A percentile compares a stretch with the other conserved stretches of the same genome.
phyloP scores from a whole-genome alignment of 306 rosid species.

The Prunus dulcis region DNA sequence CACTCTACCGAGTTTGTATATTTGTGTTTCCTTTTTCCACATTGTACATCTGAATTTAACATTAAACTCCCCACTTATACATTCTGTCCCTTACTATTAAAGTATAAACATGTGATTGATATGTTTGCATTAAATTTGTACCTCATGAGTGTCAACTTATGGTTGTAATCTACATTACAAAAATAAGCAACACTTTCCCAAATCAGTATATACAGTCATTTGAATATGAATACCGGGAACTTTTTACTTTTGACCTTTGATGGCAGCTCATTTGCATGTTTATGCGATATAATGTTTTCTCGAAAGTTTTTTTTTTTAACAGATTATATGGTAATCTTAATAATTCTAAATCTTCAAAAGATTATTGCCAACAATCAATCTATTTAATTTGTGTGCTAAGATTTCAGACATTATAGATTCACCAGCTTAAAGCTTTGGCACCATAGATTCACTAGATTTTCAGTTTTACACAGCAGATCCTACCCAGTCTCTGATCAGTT shows the following conservation, averaged over 20 bases:
- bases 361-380: not conserved
- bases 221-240: not conserved
- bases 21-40: not conserved
- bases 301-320: not conserved
- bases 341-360: too few relatives aligned
- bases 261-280: not conserved
- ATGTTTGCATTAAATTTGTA: not conserved
- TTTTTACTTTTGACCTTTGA: too few relatives aligned
- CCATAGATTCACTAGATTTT: not conserved
- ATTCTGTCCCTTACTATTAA: too few relatives aligned
- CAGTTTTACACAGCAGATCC: not conserved
- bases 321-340: not conserved
- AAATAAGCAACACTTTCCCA: not conserved
- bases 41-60: not conserved
- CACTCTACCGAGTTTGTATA: not conserved
- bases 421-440: not conserved
- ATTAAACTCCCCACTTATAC: too few relatives aligned
- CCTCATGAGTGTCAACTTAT: not conserved
- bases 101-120: too few relatives aligned
- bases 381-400: not conserved
- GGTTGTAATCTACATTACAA: not conserved
- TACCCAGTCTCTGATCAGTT: not conserved
- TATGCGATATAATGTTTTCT: not conserved
- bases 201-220: not conserved
- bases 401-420: too few relatives aligned